A percentile compares a stretch with the other conserved stretches of the same genome.
These are phyloP conservation scores for Mortierella antarctica DNA, from an alignment of 192 early-diverging fungal genomes.

Conservation along the genomic window DNA sequence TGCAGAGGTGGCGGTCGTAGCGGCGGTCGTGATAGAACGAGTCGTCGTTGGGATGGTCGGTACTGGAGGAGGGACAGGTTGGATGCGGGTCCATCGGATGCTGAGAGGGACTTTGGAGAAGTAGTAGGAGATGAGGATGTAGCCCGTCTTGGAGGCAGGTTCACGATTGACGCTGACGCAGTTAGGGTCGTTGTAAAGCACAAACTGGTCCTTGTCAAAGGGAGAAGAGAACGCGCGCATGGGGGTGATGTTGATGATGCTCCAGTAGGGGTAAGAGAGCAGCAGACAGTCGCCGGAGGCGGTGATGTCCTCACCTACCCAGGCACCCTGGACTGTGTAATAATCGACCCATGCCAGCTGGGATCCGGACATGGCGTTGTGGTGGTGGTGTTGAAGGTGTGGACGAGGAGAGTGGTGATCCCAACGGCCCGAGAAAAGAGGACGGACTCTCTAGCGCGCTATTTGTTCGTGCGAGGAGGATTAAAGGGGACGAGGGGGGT, in stretches of 20 bases:
- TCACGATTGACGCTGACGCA: conserved; percentile 4
- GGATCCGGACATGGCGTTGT: neutral
- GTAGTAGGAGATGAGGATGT: conserved; percentile 3
- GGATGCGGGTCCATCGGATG: conserved; percentile 3
- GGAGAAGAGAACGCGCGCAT: neutral
- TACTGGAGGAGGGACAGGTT: neutral
- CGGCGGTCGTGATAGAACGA: too few species aligned
- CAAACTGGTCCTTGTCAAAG: neutral
- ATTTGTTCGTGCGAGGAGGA: neutral
- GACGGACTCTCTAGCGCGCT: too few species aligned
- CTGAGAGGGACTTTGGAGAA: conserved; percentile 8
- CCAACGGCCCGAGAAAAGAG: too few species aligned
- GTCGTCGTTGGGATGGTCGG: too few species aligned
- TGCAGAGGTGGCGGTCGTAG: too few species aligned
- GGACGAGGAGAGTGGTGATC: too few species aligned
- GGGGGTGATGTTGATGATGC: conserved; percentile 17
- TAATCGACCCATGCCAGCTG: conserved; percentile 31
- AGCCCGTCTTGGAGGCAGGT: neutral
- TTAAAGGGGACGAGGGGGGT: neutral
- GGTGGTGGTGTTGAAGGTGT: neutral
- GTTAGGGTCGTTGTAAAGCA: conserved; percentile 2
- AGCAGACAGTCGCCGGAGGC: neutral
- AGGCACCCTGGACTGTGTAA: neutral
- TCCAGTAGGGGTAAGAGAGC: conserved; percentile 2
- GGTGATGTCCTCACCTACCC: conserved; percentile 3